phyloP scores from a whole-genome alignment of 495 filamentous ascomycete genomes.

The Hypoxylon lienhwacheense region DNA sequence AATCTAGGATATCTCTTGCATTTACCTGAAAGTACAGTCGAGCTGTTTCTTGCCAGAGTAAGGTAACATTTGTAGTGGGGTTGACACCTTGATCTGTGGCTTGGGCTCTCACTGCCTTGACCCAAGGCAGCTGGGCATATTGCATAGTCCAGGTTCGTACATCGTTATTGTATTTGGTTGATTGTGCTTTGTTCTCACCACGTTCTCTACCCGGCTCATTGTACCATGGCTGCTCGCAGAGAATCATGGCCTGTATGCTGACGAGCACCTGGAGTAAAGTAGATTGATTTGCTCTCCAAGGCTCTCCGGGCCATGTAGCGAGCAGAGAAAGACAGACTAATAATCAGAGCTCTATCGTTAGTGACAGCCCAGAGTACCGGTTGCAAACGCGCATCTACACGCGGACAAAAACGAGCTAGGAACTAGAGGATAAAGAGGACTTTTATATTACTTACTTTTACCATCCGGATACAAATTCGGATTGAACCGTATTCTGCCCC shows the following conservation, averaged over 20 bases:
- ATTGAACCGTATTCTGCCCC: slow-evolving; percentile 53
- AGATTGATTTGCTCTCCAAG: slow-evolving; percentile 56
- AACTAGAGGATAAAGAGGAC: no score
- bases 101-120: slow-evolving; percentile 31
- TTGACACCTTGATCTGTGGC: background rate
- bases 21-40: slow-evolving; percentile 12
- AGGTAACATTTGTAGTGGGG: background rate
- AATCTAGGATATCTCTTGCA: slow-evolving; percentile 6
- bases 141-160: slow-evolving; percentile 46
- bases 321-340: slow-evolving; percentile 62
- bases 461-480: slow-evolving; percentile 62
- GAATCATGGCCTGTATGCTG: slow-evolving; percentile 64
- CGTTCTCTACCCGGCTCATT: slow-evolving; percentile 59
- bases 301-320: slow-evolving; percentile 58
- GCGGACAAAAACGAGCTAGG: no score
- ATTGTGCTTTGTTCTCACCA: slow-evolving; percentile 19
- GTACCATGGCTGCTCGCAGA: slow-evolving; percentile 58
- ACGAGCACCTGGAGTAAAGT: slow-evolving; percentile 64
- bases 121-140: slow-evolving; percentile 54
- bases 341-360: slow-evolving; percentile 1
- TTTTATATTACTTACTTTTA: slow-evolving; percentile 49
- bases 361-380: no score
- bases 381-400: no score
- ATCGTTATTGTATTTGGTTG: slow-evolving; percentile 42
- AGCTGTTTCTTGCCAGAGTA: slow-evolving; percentile 18